phyloP scores from a whole-genome alignment of 805 yeast species.

The Saccharomycopsis fodiens region DNA sequence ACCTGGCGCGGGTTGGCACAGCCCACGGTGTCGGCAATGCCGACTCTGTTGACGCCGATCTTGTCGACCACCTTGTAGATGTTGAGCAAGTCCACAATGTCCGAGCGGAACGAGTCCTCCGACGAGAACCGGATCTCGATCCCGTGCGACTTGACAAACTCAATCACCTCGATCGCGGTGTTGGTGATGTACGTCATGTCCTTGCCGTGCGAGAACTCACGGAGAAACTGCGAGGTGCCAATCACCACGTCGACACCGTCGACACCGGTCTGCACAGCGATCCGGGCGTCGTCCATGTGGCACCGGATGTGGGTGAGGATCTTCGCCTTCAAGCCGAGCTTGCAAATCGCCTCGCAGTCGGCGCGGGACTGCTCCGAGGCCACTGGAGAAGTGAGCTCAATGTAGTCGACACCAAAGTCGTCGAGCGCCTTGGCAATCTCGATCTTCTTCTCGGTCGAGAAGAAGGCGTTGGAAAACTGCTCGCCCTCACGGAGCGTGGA shows the following conservation, averaged over 20 bases:
- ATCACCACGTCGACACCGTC: constrained; percentile 98
- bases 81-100: constrained; percentile 88
- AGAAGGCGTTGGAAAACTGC: constrained; percentile 96
- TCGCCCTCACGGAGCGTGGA: constrained; percentile 97
- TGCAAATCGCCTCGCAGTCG: constrained; percentile 98
- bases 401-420: constrained; percentile 97
- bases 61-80: constrained; percentile 94
- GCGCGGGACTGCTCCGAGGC: constrained; percentile 89
- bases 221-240: constrained; percentile 91
- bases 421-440: constrained; percentile 96
- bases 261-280: constrained; percentile 97
- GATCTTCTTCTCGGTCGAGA: constrained; percentile 87
- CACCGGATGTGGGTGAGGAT: constrained; percentile 95
- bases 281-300: constrained; percentile 97
- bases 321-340: constrained; percentile 91
- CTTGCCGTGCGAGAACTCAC: constrained; percentile 95
- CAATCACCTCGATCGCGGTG: constrained; percentile 93
- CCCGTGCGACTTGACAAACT: constrained; percentile 93
- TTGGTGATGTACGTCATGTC: constrained; percentile 97
- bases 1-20: constrained; percentile 99
- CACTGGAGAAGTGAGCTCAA: constrained; percentile 95
- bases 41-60: constrained; percentile 97
- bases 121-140: constrained; percentile 95
- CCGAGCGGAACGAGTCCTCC: constrained; percentile 96
- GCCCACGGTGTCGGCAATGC: constrained; percentile 98